Base-by-base conservation (phyloP, 352 stramenopile genomes). In the Bremia lactucae region DNA sequence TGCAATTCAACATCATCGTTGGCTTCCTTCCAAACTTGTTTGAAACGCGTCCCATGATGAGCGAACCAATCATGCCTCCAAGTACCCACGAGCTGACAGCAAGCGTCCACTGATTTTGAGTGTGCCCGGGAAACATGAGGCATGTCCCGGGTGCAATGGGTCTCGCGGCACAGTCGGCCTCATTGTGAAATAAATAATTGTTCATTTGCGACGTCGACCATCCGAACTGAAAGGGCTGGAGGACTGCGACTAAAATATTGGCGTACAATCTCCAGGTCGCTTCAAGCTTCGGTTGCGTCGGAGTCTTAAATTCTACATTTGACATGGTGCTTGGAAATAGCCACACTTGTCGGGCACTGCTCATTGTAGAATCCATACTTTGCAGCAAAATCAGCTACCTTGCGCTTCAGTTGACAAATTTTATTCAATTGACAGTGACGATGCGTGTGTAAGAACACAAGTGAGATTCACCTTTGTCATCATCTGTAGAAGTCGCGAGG, bases 61-160 rank as follows among this genome's bases (percentile, higher is more conserved):
- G 55, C 38, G 49, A 47, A 9, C 71, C 68, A 44, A 82, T 37
- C 60, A 78, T 77, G 24, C 65, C 68, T 13, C 68, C 70, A 14
- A 78, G 45, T 43, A 84, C 66, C 71, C 71, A 84, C 9, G 58
- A 59, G 39, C 72, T 78, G 16, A 83, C 62, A 15, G 70, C 62
- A 25, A 64, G 67, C 4, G 58, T 77, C 74, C 74, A 87, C 26
- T 84, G 43, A 4, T 31, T 47, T 6, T 60, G 55, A 4, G 49
- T 59, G 25, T 63, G 54, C 18, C 54, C 49, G 0, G 54, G 54
- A 16, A 63, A 63, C 49, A 63, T 59, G 42, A 63, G 43, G 37
- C 54, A 63, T 0, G 54, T 59, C 11, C 49, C 54, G 3, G 43
- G 34, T 50, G 34, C 48, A 2, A 83, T 54, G 8, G 69, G 72